phyloP scores from a whole-genome alignment of 352 stramenopile genomes.

The Globisporangium solare region DNA sequence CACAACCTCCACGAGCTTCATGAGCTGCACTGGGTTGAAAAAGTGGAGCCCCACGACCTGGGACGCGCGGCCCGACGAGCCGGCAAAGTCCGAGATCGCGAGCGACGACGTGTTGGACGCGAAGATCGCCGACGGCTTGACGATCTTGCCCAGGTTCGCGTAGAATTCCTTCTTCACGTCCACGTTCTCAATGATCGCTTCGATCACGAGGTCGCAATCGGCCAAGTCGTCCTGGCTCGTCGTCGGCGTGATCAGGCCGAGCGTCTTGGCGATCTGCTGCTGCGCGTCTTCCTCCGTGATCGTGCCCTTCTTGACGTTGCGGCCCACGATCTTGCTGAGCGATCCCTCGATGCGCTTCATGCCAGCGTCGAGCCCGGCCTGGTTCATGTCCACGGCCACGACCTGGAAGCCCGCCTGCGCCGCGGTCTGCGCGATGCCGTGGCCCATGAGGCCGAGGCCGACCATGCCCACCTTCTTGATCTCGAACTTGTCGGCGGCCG shows the following conservation, averaged over 20 bases:
- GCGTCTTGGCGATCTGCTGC: slow-evolving; percentile 46
- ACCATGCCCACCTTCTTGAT: slow-evolving; percentile 92
- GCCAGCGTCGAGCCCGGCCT: slow-evolving; percentile 67
- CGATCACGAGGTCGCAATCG: slow-evolving; percentile 95
- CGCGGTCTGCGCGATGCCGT: slow-evolving; percentile 95
- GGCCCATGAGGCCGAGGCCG: slow-evolving; percentile 96
- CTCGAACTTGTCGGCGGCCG: slow-evolving; percentile 32
- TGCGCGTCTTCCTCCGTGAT: slow-evolving; percentile 79
- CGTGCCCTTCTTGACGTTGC: slow-evolving; percentile 86
- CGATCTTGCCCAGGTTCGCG: slow-evolving; percentile 86
- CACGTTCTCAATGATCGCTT: slow-evolving; percentile 98
- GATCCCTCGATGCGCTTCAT: slow-evolving; percentile 92
- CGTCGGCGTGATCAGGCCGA: slow-evolving; percentile 86
- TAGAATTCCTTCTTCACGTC: slow-evolving; percentile 93
- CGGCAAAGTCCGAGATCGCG: slow-evolving; percentile 93
- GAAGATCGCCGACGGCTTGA: slow-evolving; percentile 92
- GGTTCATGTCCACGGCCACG: slow-evolving; percentile 76
- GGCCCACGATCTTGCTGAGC: slow-evolving; percentile 84
- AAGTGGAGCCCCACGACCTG: slow-evolving; percentile 98
- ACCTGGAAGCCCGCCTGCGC: slow-evolving; percentile 83
- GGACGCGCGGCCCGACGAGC: slow-evolving; percentile 85
- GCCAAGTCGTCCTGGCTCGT: slow-evolving; percentile 82
- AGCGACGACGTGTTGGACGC: slow-evolving; percentile 96
- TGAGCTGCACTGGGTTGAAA: slow-evolving; percentile 96
- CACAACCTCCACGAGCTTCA: slow-evolving; percentile 97